Evolutionary conservation across 805 yeast species (phyloP), one percentile per base, ranked within the genome.

Genomic region (Metschnikowia reukaufii): DNA sequence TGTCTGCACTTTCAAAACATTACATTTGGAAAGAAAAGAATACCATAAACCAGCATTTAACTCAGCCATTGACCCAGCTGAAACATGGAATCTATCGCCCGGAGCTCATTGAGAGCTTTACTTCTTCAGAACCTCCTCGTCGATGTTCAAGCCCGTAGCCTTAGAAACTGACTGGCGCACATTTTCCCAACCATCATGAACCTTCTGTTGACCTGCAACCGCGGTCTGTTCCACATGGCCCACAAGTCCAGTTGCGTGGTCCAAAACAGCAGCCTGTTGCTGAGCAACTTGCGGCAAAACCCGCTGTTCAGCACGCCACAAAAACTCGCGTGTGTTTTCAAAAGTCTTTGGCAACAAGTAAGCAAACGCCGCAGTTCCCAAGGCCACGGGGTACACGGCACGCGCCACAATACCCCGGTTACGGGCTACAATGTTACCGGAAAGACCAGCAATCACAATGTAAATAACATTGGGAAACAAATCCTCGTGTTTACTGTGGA

Each of bases 391-490:
- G 13, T 78, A 67, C 0, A 77, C 51, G 3, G 75, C 70, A 57
- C 83, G 80, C 10, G 85, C 59, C 2, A 83, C 43, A 18, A 83
- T 54, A 47, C 81, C 81, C 48, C 86, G 74, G 57, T 83, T 81
- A 58, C 95, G 85, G 1, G 94, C 80, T 41, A 83, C 57, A 43
- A 88, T 83, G 38, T 85, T 77, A 32, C 96, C 96, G 6, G 88
- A 68, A 45, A 89, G 72, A 2, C 81, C 76, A 12, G 88, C 90
- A 23, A 88, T 78, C 8, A 81, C 61, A 33, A 89, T 73, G 62
- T 87, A 89, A 25, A 87, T 65, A 3, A 82, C 66, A 52, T 84
- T 85, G 12, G 96, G 94, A 41, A 86, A 72, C 42, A 88, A 65
- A 40, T 81, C 86, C 67, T 89, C 96, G 35, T 74, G 66, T 55